These are phyloP conservation scores for Diospyros kaki DNA, from an alignment of 148 eudicot species.

Conservation along the genomic window DNA sequence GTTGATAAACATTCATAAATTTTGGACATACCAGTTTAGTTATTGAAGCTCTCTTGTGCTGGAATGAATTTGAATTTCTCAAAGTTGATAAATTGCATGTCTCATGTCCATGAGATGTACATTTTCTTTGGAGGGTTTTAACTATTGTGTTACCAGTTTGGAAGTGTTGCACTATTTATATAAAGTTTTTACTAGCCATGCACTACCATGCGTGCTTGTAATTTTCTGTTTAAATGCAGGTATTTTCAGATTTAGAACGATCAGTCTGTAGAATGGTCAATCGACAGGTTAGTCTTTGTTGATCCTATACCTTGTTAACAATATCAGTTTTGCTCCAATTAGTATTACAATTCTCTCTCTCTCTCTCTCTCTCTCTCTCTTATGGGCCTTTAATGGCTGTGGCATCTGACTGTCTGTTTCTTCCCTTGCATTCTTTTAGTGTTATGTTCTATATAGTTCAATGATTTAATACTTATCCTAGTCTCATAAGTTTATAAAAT, in stretches of 20 bases:
- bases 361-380: neutral
- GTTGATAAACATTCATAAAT: neutral
- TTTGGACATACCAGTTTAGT: neutral
- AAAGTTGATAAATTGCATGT: no score
- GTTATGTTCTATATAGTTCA: no score
- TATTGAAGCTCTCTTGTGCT: neutral
- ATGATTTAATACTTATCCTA: no score
- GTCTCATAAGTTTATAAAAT: no score
- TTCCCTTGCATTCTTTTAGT: neutral
- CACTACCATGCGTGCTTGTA: neutral
- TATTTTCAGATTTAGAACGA: constrained; percentile 96
- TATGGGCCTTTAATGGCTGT: neutral
- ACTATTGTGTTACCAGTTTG: neutral
- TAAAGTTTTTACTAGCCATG: neutral
- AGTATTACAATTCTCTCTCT: neutral
- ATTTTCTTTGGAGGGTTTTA: no score
- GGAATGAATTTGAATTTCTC: no score
- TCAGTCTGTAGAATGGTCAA: constrained; percentile 98
- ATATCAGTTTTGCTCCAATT: neutral
- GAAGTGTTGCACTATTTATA: neutral
- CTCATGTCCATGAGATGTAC: no score
- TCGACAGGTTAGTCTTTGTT: constrained; percentile 62
- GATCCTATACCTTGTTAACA: neutral
- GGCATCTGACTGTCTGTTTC: neutral
- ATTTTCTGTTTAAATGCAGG: constrained; percentile 42